Evolutionary conservation across 2,329 filamentous ascomycete genomes (phyloP).

Genomic region (Neonectria faginata): DNA sequence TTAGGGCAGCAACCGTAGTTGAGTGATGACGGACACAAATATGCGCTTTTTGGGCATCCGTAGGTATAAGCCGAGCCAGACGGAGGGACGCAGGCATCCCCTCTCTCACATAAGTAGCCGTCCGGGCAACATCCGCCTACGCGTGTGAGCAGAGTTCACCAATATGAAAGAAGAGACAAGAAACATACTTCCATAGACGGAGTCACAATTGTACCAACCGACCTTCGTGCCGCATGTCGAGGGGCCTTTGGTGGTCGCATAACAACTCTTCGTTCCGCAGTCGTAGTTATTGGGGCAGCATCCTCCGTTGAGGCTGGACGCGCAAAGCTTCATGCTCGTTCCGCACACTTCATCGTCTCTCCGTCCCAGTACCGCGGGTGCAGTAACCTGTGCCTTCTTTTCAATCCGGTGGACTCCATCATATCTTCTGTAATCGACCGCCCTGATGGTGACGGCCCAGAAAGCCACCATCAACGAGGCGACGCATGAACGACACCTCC

Average conservation of each 20-base stretch:
- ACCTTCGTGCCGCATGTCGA: constrained; percentile 52
- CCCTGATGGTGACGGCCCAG: constrained; percentile 36
- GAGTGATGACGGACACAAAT: constrained; percentile 62
- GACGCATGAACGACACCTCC: constrained; percentile 39
- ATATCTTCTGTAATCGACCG: constrained; percentile 45
- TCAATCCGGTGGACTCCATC: constrained; percentile 50
- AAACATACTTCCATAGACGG: constrained; percentile 49
- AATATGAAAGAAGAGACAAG: background rate
- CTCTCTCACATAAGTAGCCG: constrained; percentile 57
- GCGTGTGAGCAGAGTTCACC: constrained; percentile 30
- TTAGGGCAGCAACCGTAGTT: constrained; percentile 66
- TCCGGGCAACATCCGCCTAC: constrained; percentile 60
- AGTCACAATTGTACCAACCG: constrained; percentile 57
- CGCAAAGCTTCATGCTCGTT: constrained; percentile 49
- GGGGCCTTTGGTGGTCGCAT: constrained; percentile 58
- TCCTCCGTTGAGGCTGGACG: constrained; percentile 56
- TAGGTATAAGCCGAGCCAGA: constrained; percentile 54
- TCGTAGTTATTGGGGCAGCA: constrained; percentile 62
- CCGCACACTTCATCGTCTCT: constrained; percentile 44
- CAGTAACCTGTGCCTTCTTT: constrained; percentile 45
- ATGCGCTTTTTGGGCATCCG: constrained; percentile 59
- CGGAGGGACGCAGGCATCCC: constrained; percentile 57
- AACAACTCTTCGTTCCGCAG: constrained; percentile 61
- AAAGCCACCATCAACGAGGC: constrained; percentile 36
- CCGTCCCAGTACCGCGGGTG: constrained; percentile 31